phyloP scores from a whole-genome alignment of 129 eudicot species.

The Flaveria linearis region DNA sequence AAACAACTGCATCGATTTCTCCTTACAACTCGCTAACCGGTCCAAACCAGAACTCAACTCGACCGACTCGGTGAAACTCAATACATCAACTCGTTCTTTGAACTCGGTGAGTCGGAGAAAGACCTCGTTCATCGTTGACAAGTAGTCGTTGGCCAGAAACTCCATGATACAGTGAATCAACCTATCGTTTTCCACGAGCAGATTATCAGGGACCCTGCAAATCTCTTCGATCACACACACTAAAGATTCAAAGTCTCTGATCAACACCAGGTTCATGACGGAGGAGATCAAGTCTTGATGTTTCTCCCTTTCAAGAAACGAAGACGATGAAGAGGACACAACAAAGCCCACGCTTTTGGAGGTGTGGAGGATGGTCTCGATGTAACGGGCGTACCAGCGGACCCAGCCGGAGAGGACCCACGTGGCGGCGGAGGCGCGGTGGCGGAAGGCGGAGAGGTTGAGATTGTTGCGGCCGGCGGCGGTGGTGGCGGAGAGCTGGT shows the following conservation, averaged over 20 bases:
- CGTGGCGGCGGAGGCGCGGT: conserved; percentile 54
- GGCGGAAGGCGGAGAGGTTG: conserved; percentile 71
- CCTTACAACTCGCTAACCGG: conserved; percentile 54
- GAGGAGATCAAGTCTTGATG: conserved; percentile 50
- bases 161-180: conserved; percentile 48
- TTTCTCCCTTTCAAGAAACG: conserved; percentile 34
- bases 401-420: conserved; percentile 77
- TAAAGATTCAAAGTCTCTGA: conserved; percentile 48
- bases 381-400: conserved; percentile 63
- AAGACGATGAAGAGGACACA: conserved; percentile 9
- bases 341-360: conserved; percentile 57
- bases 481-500: conserved; percentile 77
- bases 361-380: conserved; percentile 61
- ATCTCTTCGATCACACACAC: conserved; percentile 48
- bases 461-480: conserved; percentile 63
- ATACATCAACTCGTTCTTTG: conserved; percentile 44
- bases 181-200: conserved; percentile 37
- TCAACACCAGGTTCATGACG: conserved; percentile 40
- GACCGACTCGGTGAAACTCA: conserved; percentile 77
- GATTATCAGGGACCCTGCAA: conserved; percentile 55
- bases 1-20: conserved; percentile 36
- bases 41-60: conserved; percentile 56
- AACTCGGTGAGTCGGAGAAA: conserved; percentile 66
- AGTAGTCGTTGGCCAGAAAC: conserved; percentile 51
- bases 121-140: conserved; percentile 49